Evolutionary conservation across 177 flowering plant species (phyloP), one percentile per base, ranked within the genome.

Genomic region (Telopea speciosissima): DNA sequence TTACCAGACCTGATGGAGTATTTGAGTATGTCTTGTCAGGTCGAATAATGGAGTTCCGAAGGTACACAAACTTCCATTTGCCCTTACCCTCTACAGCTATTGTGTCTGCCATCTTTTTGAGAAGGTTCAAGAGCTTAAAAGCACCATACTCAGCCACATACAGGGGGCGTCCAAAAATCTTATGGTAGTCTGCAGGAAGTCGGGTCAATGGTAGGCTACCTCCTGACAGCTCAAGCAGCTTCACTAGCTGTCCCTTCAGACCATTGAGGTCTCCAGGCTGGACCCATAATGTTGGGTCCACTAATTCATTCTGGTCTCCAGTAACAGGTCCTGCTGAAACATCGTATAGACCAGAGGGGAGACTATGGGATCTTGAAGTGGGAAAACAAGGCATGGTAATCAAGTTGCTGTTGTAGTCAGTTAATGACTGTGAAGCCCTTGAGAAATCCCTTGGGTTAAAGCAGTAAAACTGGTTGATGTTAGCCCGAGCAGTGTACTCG

Each of bases 191-290:
- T 8, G 90, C 73, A 21, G 91, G 89, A 72, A 95, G 75, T 68
- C 91, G 89, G 16, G 69, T 75, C 11, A 92, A 83, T 28, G 86
- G 89, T 70, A 95, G n/a, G 67, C 83, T 78, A 14, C 97, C 97
- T 24, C 93, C 97, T 22, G 86, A 86, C 44, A 84, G 71, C 83
- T 90, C 97, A 70, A 95, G 87, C 75, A 95, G 74, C 75, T 80
- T 92, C 64, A 89, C 90, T 56, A 95, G 40, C 78, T 91, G 97
- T n/a, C 76, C 82, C 77, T 86, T 95, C 54, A 95, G 79, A 54
- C 91, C 92, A 75, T 84, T 86, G 26, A 92, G 33, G 78, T 92
- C 97, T 28, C 99, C 97, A 23, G 97, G 97, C 73, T 87, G 97
- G 59, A 88, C 97, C 89, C 90, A 92, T 77, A 67, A 31, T 60